Base-by-base conservation (phyloP, 257 asterid species). In the Prunella vulgaris region DNA sequence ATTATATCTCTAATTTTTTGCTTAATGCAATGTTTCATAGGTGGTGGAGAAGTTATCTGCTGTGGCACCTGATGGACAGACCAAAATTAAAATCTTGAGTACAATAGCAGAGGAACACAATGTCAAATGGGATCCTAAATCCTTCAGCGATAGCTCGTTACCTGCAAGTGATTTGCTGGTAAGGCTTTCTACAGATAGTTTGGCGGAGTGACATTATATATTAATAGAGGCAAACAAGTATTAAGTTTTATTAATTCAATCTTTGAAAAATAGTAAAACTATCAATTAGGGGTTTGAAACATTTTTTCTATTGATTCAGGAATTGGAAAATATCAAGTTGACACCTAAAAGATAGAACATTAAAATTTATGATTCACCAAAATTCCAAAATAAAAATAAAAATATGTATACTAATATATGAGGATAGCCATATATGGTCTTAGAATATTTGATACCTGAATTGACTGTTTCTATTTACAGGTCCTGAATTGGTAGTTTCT, bases 11-110 rank as follows among this genome's bases (percentile, higher is more conserved):
- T 67, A 51, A 40, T 57, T 59, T 25, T 70, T 40, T 56, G 51
- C n/a, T 44, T 67, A 56, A 3, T 61, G 73, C 60, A 51, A 30
- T 73, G 60, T 9, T 59, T 73, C 66, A 70, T 85, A 92, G 96
- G 64, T 92, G 82, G 80, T 89, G 68, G 98, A 92, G 81, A 92
- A 92, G 79, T 83, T 89, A 68, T 89, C 96, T 71, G 87, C 92
- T 44, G 74, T 64, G 14, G 94, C 96, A 69, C 92, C 98, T 38
- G 95, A 92, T 79, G 84, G 81, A 61, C 88, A 75, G 69, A 72
- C 96, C 81, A 89, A 92, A 79, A 58, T 81, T 49, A 92, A 79
- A 77, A 60, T 74, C 40, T 69, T 92, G 82, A 76, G 70, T 30
- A 81, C 78, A 57, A 92, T 92, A 76, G 98, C 98, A 3, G 88